Conservation (phyloP, 768 basidiomycete genomes). For the Lentinus tigrinus region DNA sequence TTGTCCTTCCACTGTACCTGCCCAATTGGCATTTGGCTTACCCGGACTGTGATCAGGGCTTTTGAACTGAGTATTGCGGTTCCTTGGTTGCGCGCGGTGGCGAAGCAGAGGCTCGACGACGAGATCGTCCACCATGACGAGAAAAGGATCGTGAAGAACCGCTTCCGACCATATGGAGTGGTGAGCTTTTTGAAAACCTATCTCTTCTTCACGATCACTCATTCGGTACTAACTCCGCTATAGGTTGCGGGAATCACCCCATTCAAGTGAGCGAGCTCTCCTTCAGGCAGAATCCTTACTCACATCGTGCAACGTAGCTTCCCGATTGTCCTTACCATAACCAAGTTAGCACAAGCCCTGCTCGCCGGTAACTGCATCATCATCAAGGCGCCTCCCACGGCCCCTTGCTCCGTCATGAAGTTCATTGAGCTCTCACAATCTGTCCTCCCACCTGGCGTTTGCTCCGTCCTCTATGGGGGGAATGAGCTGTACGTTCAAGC, state of each 20-base stretch:
- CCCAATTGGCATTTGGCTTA: not conserved
- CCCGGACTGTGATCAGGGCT: not conserved
- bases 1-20: not conserved
- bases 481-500: constrained; percentile 5
- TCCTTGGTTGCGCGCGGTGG: not conserved
- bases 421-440: constrained; percentile 12
- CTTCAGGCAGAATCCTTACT: not conserved
- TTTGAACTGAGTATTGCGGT: not conserved
- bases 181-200: not conserved
- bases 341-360: constrained; percentile 8
- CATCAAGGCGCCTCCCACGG: constrained; percentile 9
- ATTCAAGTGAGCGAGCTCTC: not conserved
- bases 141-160: not conserved
- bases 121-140: not conserved
- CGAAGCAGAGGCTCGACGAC: not conserved
- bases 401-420: constrained; percentile 2
- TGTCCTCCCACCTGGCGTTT: constrained; percentile 13
- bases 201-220: not conserved
- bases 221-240: not conserved
- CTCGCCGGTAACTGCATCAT: constrained; percentile 12
- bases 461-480: constrained; percentile 8
- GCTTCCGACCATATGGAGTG: constrained; percentile 8
- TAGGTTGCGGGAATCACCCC: constrained; percentile 3
- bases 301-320: not conserved
- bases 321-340: constrained; percentile 1